phyloP scores from a whole-genome alignment of 2,329 filamentous ascomycete species.

The Fusarium odoratissimum region DNA sequence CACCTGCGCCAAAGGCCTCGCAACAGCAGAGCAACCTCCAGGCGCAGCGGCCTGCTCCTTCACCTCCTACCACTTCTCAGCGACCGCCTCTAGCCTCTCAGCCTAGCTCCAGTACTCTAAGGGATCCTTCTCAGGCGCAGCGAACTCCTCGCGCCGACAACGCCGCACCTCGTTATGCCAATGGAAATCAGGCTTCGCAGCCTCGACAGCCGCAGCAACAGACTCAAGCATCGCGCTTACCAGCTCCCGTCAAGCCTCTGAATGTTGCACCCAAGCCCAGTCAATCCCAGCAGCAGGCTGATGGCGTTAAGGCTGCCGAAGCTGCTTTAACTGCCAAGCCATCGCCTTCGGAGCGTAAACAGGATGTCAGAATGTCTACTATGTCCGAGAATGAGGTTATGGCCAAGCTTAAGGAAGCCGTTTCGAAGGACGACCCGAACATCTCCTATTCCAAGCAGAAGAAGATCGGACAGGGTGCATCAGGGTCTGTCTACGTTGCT shows the following conservation, averaged over 20 bases:
- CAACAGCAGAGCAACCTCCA: slow-evolving; percentile 67
- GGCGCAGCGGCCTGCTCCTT: slow-evolving; percentile 86
- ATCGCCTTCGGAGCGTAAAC: slow-evolving; percentile 76
- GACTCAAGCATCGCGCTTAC: slow-evolving; percentile 61
- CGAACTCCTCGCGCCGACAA: slow-evolving; percentile 61
- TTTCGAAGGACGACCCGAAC: slow-evolving; percentile 94
- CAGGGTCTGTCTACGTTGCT: slow-evolving; percentile 96
- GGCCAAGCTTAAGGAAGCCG: slow-evolving; percentile 92
- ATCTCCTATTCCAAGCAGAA: slow-evolving; percentile 99
- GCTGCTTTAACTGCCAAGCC: slow-evolving; percentile 89
- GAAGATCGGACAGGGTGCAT: slow-evolving; percentile 99
- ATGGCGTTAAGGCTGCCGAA: slow-evolving; percentile 89
- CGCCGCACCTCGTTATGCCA: slow-evolving; percentile 66
- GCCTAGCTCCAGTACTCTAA: slow-evolving; percentile 60
- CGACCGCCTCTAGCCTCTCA: slow-evolving; percentile 64
- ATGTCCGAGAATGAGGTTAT: slow-evolving; percentile 99
- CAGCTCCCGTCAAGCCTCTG: slow-evolving; percentile 79
- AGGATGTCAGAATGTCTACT: slow-evolving; percentile 97
- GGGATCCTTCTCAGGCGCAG: slow-evolving; percentile 54
- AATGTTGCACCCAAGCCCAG: slow-evolving; percentile 78
- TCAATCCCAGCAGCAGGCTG: slow-evolving; percentile 61
- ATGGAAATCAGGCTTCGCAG: slow-evolving; percentile 64
- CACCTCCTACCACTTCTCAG: slow-evolving; percentile 60
- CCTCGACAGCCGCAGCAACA: slow-evolving; percentile 60
- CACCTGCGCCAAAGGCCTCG: slow-evolving; percentile 75